Conservation (phyloP, 352 stramenopile species). For the Pelagophyceae sp. region DNA sequence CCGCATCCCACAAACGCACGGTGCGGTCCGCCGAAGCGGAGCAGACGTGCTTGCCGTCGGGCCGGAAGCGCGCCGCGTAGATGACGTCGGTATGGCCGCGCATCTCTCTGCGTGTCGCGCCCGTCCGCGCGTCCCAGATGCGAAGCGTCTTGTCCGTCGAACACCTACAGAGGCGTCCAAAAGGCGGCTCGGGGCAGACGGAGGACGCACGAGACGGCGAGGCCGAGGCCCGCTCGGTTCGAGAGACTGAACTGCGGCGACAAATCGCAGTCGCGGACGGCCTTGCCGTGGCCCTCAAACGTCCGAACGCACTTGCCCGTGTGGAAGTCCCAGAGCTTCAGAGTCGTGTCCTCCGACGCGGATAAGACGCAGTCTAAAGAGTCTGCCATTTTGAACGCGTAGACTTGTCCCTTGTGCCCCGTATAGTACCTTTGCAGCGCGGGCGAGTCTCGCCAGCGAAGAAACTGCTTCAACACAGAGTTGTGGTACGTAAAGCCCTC, state of each 20-base stretch:
- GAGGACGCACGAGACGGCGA: neutral
- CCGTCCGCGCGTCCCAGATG: slow-evolving; percentile 22
- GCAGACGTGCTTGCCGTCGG: slow-evolving; percentile 29
- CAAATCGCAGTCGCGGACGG: slow-evolving; percentile 27
- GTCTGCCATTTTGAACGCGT: slow-evolving; percentile 70
- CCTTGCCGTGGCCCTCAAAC: slow-evolving; percentile 61
- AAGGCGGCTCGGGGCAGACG: neutral
- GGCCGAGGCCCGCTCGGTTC: neutral
- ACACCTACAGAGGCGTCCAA: neutral
- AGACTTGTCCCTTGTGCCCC: slow-evolving; percentile 73
- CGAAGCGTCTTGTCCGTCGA: slow-evolving; percentile 22
- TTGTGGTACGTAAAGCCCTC: slow-evolving; percentile 28
- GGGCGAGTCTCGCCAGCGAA: slow-evolving; percentile 23
- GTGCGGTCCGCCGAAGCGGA: slow-evolving; percentile 29
- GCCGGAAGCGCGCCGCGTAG: slow-evolving; percentile 28
- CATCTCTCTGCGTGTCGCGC: neutral
- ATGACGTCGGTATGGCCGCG: slow-evolving; percentile 27
- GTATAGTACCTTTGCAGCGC: slow-evolving; percentile 16
- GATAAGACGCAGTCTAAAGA: slow-evolving; percentile 60
- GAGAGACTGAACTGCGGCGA: slow-evolving; percentile 12
- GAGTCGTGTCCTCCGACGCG: slow-evolving; percentile 70
- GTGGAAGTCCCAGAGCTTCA: slow-evolving; percentile 78
- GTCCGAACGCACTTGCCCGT: slow-evolving; percentile 68
- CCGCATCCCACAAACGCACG: slow-evolving; percentile 29
- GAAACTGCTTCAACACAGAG: slow-evolving; percentile 22